Percentiles rank a stretch among this genome's conserved stretches.
Conservation (phyloP, 225 moss, liverwort and hornwort species). For the Thuidium tamariscinum region DNA sequence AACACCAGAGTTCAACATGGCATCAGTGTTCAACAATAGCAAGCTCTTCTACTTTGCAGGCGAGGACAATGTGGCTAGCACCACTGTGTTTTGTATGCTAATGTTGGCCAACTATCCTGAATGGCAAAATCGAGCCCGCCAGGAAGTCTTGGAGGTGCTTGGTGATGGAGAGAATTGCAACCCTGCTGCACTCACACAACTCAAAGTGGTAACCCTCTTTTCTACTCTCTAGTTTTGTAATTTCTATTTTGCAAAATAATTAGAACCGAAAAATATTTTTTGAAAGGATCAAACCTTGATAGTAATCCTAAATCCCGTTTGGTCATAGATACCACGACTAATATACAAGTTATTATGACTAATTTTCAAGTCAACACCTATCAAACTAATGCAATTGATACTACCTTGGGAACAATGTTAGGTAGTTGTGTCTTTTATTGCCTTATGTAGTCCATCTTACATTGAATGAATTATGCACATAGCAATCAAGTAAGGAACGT, state of each 20-base stretch:
- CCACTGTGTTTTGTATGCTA: neutral
- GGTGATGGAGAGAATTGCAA: neutral
- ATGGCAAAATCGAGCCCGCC: neutral
- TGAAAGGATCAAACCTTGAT: neutral
- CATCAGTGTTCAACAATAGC: neutral
- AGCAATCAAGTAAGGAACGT: too few species aligned
- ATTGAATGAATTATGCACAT: neutral
- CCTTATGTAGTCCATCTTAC: neutral
- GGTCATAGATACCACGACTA: too few species aligned
- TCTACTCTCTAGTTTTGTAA: rapidly evolving
- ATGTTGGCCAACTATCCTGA: neutral
- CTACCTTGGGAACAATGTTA: neutral
- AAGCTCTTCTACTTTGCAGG: neutral
- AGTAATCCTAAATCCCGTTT: neutral
- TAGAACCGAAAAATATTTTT: neutral
- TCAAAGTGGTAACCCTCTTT: neutral
- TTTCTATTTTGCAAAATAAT: neutral
- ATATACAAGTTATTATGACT: neutral
- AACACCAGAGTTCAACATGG: neutral
- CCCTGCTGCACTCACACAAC: rapidly evolving
- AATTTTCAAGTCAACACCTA: neutral
- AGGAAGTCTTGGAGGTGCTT: neutral
- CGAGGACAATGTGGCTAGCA: neutral
- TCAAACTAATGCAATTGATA: neutral
- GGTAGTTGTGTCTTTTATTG: neutral